Percentiles rank a stretch among this genome's conserved stretches.
These are phyloP conservation scores for Tephrocybe sp. DNA, from an alignment of 768 basidiomycete species.

Conservation along the genomic window DNA sequence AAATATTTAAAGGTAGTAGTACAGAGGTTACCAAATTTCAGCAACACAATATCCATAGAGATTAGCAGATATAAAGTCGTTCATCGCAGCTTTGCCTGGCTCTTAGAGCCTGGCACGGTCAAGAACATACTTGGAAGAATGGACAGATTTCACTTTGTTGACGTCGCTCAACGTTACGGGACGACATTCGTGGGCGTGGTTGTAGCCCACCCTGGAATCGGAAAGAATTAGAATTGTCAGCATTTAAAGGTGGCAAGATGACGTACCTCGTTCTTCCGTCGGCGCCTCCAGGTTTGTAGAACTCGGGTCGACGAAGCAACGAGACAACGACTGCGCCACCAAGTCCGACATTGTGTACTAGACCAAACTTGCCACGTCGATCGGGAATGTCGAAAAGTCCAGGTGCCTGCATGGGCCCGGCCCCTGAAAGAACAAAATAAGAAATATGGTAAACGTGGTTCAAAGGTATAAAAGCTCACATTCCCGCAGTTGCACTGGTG, in stretches of 20 bases:
- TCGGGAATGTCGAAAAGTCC: conserved; percentile 62
- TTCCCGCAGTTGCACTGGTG: conserved; percentile 68
- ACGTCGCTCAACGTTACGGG: conserved; percentile 62
- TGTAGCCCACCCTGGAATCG: conserved; percentile 65
- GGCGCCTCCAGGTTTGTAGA: conserved; percentile 60
- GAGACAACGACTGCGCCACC: conserved; percentile 80
- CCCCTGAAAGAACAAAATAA: conserved; percentile 44
- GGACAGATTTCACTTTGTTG: conserved; percentile 72
- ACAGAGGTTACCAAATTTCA: no score
- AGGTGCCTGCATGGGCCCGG: conserved; percentile 80
- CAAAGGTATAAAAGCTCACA: conserved; percentile 39
- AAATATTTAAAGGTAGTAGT: no score
- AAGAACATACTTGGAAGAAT: conserved; percentile 49
- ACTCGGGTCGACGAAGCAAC: conserved; percentile 73
- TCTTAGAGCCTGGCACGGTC: conserved; percentile 44
- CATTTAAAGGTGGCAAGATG: not conserved
- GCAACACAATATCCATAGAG: no score
- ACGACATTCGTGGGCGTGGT: conserved; percentile 69
- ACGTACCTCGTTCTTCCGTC: conserved; percentile 65
- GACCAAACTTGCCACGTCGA: conserved; percentile 71
- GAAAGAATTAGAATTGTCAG: not conserved
- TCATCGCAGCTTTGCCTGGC: not conserved
- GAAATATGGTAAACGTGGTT: not conserved
- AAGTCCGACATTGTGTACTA: conserved; percentile 82
- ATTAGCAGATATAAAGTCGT: no score